phyloP scores from a whole-genome alignment of 164 flowering plant genomes.

The Malania oleifera region DNA sequence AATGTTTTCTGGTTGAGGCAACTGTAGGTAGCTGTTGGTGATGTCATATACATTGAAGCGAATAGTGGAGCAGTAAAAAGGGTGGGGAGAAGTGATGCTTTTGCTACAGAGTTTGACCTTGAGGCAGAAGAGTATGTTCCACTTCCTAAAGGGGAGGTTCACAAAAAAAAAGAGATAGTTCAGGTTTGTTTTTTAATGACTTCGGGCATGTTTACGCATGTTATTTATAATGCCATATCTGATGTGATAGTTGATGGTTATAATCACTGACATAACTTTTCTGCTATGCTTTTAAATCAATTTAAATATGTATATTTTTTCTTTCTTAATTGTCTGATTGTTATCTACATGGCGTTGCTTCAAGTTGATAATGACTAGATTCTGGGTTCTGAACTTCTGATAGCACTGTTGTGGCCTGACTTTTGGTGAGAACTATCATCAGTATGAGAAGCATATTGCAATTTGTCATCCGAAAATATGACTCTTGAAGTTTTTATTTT shows the following conservation, averaged over 20 bases:
- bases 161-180: slow-evolving; percentile 95
- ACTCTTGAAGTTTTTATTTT: not conserved
- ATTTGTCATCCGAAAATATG: not conserved
- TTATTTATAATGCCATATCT: too few species aligned
- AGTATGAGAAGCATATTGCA: not conserved
- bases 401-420: not conserved
- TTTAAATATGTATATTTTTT: too few species aligned
- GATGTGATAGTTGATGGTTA: too few species aligned
- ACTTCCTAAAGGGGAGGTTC: slow-evolving; percentile 99
- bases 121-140: slow-evolving; percentile 99
- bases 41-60: slow-evolving; percentile 94
- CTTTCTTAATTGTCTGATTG: too few species aligned
- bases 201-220: not conserved
- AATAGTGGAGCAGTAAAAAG: slow-evolving; percentile 99
- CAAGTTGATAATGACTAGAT: too few species aligned
- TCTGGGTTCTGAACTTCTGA: not conserved
- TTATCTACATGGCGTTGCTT: too few species aligned
- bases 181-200: slow-evolving; percentile 48
- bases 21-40: slow-evolving; percentile 94
- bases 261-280: too few species aligned
- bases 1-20: not conserved
- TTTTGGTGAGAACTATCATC: not conserved
- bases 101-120: slow-evolving; percentile 96
- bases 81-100: slow-evolving; percentile 98
- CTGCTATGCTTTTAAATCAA: too few species aligned